Evolutionary conservation across 2,329 filamentous ascomycete species (phyloP).

Genomic region (Lomentospora prolificans): DNA sequence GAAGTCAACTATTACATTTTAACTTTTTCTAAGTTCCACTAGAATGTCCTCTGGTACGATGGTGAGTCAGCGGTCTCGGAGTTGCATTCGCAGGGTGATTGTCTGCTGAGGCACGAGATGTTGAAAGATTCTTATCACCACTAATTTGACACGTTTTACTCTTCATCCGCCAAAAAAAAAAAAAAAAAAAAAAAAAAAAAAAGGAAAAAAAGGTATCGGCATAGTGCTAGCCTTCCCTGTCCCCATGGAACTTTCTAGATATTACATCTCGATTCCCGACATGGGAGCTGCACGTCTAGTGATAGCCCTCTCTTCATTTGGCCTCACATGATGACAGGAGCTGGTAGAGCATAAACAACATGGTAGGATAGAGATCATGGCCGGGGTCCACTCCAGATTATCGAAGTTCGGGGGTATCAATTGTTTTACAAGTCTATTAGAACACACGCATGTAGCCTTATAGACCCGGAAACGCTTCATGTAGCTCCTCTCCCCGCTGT

Average conservation of each 20-base stretch:
- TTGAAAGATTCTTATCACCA: too few species aligned
- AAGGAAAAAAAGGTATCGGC: too few species aligned
- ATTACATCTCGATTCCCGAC: background rate
- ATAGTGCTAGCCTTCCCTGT: background rate
- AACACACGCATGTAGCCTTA: background rate
- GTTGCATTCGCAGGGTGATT: too few species aligned
- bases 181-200: too few species aligned
- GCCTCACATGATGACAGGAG: background rate
- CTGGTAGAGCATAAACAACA: background rate
- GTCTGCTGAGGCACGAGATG: too few species aligned
- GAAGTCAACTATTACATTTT: too few species aligned
- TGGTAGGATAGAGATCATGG: too few species aligned
- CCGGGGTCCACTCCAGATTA: too few species aligned
- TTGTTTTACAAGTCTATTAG: background rate
- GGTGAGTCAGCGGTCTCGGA: background rate
- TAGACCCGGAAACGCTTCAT: background rate
- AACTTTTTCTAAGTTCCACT: too few species aligned
- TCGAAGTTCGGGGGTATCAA: background rate
- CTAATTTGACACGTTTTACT: too few species aligned
- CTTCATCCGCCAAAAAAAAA: too few species aligned
- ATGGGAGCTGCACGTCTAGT: background rate
- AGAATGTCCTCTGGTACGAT: background rate
- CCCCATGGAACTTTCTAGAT: background rate
- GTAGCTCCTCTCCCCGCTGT: slow-evolving; percentile 40
- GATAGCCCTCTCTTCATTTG: background rate